Percentiles rank a stretch among this genome's conserved stretches.
Conservation (phyloP, 2,329 filamentous ascomycete species). For the Ophiocordyceps camponoti-rufipedis region DNA sequence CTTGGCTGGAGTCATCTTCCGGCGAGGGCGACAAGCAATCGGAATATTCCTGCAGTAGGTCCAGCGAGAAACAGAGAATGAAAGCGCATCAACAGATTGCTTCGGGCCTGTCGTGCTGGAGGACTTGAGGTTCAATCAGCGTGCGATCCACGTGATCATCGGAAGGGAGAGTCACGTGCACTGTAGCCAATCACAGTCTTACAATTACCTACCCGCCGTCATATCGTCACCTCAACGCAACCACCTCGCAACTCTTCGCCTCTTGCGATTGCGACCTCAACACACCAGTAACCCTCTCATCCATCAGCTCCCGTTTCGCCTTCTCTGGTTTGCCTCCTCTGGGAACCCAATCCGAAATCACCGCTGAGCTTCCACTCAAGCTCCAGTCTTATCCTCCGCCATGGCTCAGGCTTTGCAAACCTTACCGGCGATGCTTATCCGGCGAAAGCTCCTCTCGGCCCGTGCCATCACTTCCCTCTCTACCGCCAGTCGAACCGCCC, state of each 20-base stretch:
- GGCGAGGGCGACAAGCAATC: no score
- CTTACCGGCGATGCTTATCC: constrained; percentile 15
- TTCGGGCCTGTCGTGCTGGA: no score
- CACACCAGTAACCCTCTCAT: neutral
- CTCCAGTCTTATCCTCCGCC: neutral
- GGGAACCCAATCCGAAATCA: no score
- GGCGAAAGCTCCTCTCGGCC: constrained; percentile 13
- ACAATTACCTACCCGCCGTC: neutral
- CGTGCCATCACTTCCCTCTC: constrained; percentile 5
- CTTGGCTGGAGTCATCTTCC: no score
- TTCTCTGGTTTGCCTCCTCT: no score
- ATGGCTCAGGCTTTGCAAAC: constrained; percentile 16
- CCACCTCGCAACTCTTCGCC: neutral
- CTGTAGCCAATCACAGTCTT: neutral
- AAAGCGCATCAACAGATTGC: no score
- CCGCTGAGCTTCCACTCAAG: neutral
- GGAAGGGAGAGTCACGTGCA: neutral
- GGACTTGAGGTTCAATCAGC: no score
- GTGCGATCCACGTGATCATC: no score
- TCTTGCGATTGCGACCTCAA: neutral
- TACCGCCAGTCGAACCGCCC: constrained; percentile 6
- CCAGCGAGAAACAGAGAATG: no score
- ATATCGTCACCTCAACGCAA: neutral
- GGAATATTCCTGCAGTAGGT: no score
- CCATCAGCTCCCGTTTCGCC: no score